Evolutionary conservation across 768 basidiomycete species (phyloP).

Genomic region (Punctularia strigosozonata): DNA sequence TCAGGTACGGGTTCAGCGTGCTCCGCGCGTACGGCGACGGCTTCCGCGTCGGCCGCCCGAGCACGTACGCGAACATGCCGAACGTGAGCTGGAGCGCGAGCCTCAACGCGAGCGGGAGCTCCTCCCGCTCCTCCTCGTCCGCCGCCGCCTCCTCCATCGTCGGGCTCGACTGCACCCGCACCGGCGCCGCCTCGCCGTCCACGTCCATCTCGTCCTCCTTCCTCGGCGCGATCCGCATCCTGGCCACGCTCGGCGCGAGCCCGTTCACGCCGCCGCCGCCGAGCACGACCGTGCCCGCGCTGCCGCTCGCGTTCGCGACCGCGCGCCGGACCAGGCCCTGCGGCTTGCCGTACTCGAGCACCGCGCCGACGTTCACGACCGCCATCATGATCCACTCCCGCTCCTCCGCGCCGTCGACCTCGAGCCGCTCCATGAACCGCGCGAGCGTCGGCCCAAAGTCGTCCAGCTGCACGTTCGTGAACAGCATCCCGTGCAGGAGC

Average conservation of each 20-base stretch:
- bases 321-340: slow-evolving; percentile 57
- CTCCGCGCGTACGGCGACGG: slow-evolving; percentile 42
- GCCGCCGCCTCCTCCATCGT: slow-evolving; percentile 16
- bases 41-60: slow-evolving; percentile 51
- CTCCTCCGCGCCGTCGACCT: slow-evolving; percentile 70
- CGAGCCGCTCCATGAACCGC: slow-evolving; percentile 77
- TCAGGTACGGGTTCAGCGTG: slow-evolving; percentile 76
- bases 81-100: slow-evolving; percentile 75
- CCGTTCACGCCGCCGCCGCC: slow-evolving; percentile 23
- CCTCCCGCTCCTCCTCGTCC: slow-evolving; percentile 21
- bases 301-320: slow-evolving; percentile 31
- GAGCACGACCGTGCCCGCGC: slow-evolving; percentile 18
- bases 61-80: slow-evolving; percentile 58
- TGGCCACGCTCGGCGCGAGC: slow-evolving; percentile 22
- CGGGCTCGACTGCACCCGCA: slow-evolving; percentile 19
- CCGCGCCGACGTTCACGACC: slow-evolving; percentile 63
- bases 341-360: slow-evolving; percentile 82
- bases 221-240: slow-evolving; percentile 24
- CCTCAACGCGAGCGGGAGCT: slow-evolving; percentile 55
- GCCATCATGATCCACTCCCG: slow-evolving; percentile 98
- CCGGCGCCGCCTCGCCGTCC: slow-evolving; percentile 32
- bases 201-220: slow-evolving; percentile 45
- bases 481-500: slow-evolving; percentile 91
- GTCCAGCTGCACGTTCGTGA: slow-evolving; percentile 91
- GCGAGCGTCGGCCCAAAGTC: slow-evolving; percentile 75